Conservation (phyloP, 1,284 basidiomycete species). For the Cryptococcus sp. region DNA sequence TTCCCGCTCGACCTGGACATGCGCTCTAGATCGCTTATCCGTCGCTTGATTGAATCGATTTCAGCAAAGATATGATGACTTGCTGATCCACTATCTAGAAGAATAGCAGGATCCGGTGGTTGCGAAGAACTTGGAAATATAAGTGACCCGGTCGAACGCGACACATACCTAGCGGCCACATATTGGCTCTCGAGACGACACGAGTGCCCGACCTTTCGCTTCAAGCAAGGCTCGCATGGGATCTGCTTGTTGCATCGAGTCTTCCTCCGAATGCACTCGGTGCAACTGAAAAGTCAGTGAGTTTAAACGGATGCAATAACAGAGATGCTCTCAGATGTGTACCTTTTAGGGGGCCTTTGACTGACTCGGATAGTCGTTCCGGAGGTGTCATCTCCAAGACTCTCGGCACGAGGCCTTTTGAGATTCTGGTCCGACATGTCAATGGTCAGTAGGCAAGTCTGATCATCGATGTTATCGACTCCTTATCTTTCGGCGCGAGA, state of each 20-base stretch:
- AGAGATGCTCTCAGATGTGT: neutral
- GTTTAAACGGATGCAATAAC: neutral
- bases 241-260: conserved; percentile 19
- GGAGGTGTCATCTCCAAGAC: too few relatives aligned
- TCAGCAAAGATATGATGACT: conserved; percentile 1
- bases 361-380: conserved; percentile 4
- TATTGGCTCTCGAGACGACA: conserved; percentile 15
- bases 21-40: neutral
- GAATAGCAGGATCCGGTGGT: neutral
- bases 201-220: conserved; percentile 10
- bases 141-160: neutral
- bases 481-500: too few relatives aligned
- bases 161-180: neutral
- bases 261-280: conserved; percentile 22
- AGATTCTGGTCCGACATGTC: too few relatives aligned
- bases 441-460: too few relatives aligned
- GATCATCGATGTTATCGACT: too few relatives aligned
- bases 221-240: conserved; percentile 18
- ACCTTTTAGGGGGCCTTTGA: conserved; percentile 13
- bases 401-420: too few relatives aligned
- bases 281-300: conserved; percentile 11
- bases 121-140: neutral
- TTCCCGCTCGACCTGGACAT: neutral
- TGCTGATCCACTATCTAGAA: neutral
- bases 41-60: conserved; percentile 4